Evolutionary conservation across 805 yeast genomes (phyloP), one percentile per base, ranked within the genome.

Genomic region (Aciculoconidium aculeatum): DNA sequence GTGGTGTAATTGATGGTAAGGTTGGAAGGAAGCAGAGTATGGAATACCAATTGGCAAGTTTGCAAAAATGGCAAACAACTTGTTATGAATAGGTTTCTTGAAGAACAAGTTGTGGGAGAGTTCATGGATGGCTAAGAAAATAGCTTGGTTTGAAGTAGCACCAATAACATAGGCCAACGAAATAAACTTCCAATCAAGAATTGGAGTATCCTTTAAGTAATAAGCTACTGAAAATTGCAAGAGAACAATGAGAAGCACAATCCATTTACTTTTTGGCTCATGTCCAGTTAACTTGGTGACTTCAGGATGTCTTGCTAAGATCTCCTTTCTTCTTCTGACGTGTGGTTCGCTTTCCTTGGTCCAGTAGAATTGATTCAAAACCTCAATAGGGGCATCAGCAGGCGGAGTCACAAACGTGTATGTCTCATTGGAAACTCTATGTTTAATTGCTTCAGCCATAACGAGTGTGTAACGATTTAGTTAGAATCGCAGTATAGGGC

Each of bases 1-100:
- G 59, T 87, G 96, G 49, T 87, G 96, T 20, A 87, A 62, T 53
- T 85, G 85, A 49, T 87, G 96, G 53, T 87, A 87, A 6, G 95
- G 95, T 37, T 83, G 80, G 63, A 87, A 72, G 37, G 84, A 80
- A 0, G 96, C 95, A 21, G 86, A 73, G 56, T 85, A 87, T 0
- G 96, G 96, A 14, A 87, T 67, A 1, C 96, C 95, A 30, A 87
- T 83, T 1, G 96, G 95, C 21, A 84, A 58, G 51, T 87, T 87
- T 20, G 86, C 71, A 40, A 83, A 61, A 7, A 86, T 79, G 23
- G 92, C 72, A 47, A 80, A 86, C 14, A 86, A 49, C 51, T 83
- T 78, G 58, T 87, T 87, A 52, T 77, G 72, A 2, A 84, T 23
- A 0, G 95, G 94, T 40, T 71, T 75, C 44, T 74, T 81, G 70